phyloP scores from a whole-genome alignment of 2,329 filamentous ascomycete species.

The Cytospora leucostoma region DNA sequence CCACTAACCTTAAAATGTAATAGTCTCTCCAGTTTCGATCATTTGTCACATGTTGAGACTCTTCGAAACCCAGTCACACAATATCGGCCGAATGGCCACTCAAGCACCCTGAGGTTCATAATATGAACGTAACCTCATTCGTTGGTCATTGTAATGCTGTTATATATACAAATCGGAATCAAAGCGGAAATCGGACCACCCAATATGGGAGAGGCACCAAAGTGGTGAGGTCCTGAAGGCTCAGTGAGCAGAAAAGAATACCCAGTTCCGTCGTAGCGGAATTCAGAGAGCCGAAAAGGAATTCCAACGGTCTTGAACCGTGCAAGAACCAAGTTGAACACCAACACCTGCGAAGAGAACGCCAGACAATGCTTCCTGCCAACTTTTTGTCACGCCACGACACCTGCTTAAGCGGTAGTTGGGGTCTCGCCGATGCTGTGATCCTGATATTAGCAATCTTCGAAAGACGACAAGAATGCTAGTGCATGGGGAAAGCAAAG shows the following conservation, averaged over 20 bases:
- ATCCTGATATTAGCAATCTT: not conserved
- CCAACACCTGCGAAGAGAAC: conserved; percentile 4
- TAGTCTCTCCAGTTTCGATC: no score
- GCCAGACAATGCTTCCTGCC: conserved; percentile 1
- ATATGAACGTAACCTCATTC: not conserved
- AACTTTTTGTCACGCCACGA: not conserved
- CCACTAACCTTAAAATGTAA: no score
- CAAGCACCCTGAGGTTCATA: not conserved
- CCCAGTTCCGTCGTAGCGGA: conserved; percentile 1
- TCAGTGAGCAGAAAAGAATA: not conserved
- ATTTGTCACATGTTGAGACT: no score
- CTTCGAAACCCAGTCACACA: no score
- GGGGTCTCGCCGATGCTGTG: conserved; percentile 25
- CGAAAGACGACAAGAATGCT: not conserved
- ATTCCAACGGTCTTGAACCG: not conserved
- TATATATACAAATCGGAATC: not conserved
- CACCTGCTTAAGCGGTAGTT: conserved; percentile 10
- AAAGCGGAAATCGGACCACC: not conserved
- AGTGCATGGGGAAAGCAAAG: not conserved
- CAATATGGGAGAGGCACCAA: not conserved
- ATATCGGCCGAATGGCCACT: no score
- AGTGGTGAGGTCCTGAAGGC: not conserved
- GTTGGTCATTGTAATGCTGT: not conserved
- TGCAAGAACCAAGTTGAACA: conserved; percentile 7
- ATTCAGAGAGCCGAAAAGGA: conserved; percentile 6